Evolutionary conservation across 2,329 filamentous ascomycete species (phyloP), one percentile per base, ranked within the genome.

Genomic region (Microsporum audouinii): DNA sequence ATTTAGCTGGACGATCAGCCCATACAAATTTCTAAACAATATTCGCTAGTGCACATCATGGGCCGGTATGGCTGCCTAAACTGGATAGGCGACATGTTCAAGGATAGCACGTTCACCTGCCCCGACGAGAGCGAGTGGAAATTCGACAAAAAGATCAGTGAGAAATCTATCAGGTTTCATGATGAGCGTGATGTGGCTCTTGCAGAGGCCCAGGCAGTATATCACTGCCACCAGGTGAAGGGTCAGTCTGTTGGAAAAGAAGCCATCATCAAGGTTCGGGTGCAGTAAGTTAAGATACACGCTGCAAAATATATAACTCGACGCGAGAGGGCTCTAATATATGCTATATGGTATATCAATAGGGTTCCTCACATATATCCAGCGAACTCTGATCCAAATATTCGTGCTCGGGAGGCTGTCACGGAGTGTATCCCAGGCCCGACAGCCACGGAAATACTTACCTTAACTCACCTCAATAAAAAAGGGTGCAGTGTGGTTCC

Each of bases 181-280:
- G 23, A 23, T 23, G 17, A 23, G 17, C 17, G 17, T 23, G 17
- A 23, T 23, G 17, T 17, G 43, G n/a, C 43, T 47, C 6, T 39
- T 7, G 41, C 10, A 45, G 58, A 62, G 31, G 41, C 51, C 7
- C 53, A 60, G 17, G 62, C 56, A 2, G 62, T 63, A 2, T 63
- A 63, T 43, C 36, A 53, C 36, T 63, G 62, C 33, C 4, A 6
- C 10, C 62, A 61, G 31, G 5, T 34, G 10, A 5, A 51, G 29
- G 61, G 61, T n/a, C 45, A 27, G 14, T 36, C 45, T 10, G 17
- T 45, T 23, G 57, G 57, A 14, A 43, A 51, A 36, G 60, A 61
- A 55, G 60, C 56, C 10, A 61, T 63, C 12, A 27, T 63, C 27
- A 63, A 63, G 33, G 39, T 63, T 53, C 57, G 51, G n/a, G 5